These are phyloP conservation scores for Trichosanthes cucumerina DNA, from an alignment of 306 rosid genomes.

Conservation along the genomic window DNA sequence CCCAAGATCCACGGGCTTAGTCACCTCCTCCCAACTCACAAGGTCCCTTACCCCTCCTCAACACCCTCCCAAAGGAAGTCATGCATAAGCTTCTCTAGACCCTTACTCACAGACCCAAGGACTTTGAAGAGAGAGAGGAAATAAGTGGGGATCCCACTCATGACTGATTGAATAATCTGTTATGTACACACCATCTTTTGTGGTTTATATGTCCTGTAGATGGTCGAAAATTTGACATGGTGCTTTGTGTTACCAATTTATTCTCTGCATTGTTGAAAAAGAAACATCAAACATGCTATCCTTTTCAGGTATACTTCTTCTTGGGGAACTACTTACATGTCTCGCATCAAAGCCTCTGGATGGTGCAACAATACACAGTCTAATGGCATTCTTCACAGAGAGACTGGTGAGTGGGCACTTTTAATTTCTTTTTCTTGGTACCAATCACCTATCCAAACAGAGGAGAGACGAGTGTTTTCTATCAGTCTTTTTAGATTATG, in stretches of 20 bases:
- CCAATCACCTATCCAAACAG: neutral
- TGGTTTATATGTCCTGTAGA: neutral
- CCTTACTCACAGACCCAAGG: too few relatives aligned
- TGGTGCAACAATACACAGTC: conserved; percentile 50
- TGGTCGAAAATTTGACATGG: neutral
- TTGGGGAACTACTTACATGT: conserved; percentile 60
- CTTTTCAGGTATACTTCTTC: conserved; percentile 69
- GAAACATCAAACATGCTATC: neutral
- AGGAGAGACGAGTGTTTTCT: neutral
- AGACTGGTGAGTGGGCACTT: conserved; percentile 68
- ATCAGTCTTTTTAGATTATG: neutral
- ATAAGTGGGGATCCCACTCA: too few relatives aligned
- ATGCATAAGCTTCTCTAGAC: too few relatives aligned
- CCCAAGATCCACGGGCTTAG: too few relatives aligned
- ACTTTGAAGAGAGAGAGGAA: too few relatives aligned
- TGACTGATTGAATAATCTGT: too few relatives aligned
- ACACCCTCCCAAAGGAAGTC: too few relatives aligned
- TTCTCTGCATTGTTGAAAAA: neutral
- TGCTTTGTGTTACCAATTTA: neutral
- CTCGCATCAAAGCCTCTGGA: conserved; percentile 54
- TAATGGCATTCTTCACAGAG: conserved; percentile 70
- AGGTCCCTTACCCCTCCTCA: too few relatives aligned
- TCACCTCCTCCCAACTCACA: too few relatives aligned
- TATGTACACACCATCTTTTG: neutral
- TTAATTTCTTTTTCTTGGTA: neutral